Percentiles rank a stretch among this genome's conserved stretches.
Evolutionary conservation across 2,329 filamentous ascomycete genomes (phyloP).

Genomic region (Penicillium sumatraense): DNA sequence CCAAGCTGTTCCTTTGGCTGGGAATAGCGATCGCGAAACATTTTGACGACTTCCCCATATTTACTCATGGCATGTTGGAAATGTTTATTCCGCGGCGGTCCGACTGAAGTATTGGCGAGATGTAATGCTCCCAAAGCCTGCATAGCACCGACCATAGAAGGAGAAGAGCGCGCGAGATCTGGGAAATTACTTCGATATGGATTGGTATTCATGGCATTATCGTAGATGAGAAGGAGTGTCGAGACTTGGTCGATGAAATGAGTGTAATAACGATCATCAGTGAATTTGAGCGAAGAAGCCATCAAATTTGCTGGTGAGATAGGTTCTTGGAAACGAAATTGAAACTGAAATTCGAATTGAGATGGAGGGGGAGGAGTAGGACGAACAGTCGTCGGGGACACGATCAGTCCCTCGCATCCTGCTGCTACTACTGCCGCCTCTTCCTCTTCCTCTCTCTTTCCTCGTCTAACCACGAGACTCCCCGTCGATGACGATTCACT

Average conservation of each 20-base stretch:
- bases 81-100: conserved; percentile 37
- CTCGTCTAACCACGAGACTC: conserved; percentile 9
- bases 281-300: conserved; percentile 26
- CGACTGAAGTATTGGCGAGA: conserved; percentile 43
- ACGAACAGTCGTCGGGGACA: conserved; percentile 32
- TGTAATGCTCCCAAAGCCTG: conserved; percentile 47
- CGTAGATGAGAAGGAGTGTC: conserved; percentile 41
- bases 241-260: conserved; percentile 42
- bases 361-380: conserved; percentile 14
- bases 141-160: conserved; percentile 44
- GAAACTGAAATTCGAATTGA: conserved; percentile 21
- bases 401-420: conserved; percentile 24
- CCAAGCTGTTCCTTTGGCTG: conserved; percentile 29
- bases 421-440: too few relatives aligned
- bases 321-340: conserved; percentile 35
- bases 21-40: conserved; percentile 33
- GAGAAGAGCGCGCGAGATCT: conserved; percentile 37
- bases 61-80: conserved; percentile 45
- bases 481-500: conserved; percentile 14
- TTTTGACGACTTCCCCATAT: conserved; percentile 43
- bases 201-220: conserved; percentile 41
- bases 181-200: conserved; percentile 42
- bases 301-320: conserved; percentile 23
- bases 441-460: conserved; percentile 6
- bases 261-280: conserved; percentile 40